Evolutionary conservation across 2,329 filamentous ascomycete species (phyloP).

Genomic region (Thielaviopsis musarum): DNA sequence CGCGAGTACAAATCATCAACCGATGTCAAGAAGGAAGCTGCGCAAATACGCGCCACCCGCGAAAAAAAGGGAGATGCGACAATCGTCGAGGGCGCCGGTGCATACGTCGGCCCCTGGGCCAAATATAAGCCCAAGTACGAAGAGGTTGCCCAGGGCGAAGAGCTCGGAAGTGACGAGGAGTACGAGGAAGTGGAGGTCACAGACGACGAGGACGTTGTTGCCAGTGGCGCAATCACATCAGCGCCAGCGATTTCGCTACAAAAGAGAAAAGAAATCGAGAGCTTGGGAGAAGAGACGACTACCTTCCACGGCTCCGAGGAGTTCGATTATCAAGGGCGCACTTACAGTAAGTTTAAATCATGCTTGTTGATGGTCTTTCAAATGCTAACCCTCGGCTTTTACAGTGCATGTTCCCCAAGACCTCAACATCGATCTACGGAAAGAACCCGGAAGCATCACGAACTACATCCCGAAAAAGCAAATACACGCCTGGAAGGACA

Average conservation of each 20-base stretch:
- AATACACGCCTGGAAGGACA: conserved; percentile 74
- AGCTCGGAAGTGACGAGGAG: conserved; percentile 62
- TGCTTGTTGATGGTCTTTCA: background rate
- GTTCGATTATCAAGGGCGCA: conserved; percentile 86
- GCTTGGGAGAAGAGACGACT: conserved; percentile 57
- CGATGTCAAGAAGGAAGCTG: conserved; percentile 54
- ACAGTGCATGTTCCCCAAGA: conserved; percentile 80
- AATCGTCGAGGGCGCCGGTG: conserved; percentile 69
- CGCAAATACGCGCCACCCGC: conserved; percentile 51
- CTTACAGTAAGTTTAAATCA: conserved; percentile 40
- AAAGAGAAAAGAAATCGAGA: conserved; percentile 40
- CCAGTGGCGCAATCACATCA: conserved; percentile 43
- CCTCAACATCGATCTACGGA: conserved; percentile 67
- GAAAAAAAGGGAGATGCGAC: conserved; percentile 74
- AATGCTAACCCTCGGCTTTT: conserved; percentile 1
- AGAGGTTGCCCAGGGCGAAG: conserved; percentile 56
- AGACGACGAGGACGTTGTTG: conserved; percentile 51
- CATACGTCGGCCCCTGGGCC: conserved; percentile 93
- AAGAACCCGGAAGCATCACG: conserved; percentile 62
- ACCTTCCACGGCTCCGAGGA: conserved; percentile 71
- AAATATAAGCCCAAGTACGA: conserved; percentile 58
- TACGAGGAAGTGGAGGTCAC: conserved; percentile 63
- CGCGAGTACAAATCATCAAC: conserved; percentile 36
- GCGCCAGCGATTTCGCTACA: conserved; percentile 38
- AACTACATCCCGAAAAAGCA: conserved; percentile 94